A percentile compares a stretch with the other conserved stretches of the same genome.
Evolutionary conservation across 352 stramenopile genomes (phyloP).

Genomic region (Pythium sukuiense): DNA sequence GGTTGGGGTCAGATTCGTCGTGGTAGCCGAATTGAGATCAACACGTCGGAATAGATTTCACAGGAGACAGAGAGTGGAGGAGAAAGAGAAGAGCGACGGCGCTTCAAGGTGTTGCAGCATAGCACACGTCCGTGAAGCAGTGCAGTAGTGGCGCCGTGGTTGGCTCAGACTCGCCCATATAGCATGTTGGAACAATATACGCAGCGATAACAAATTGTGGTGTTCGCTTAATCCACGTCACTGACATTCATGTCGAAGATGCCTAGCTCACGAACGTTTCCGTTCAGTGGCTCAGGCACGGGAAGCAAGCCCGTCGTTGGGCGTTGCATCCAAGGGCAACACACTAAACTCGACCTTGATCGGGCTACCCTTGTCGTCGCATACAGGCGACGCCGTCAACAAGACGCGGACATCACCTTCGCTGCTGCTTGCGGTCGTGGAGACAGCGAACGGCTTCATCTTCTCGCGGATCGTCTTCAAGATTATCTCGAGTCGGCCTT

Average conservation of each 20-base stretch:
- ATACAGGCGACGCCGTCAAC: background rate
- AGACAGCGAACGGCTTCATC: background rate
- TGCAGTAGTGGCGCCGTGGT: slow-evolving; percentile 2
- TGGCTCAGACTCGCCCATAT: slow-evolving; percentile 15
- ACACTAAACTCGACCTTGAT: background rate
- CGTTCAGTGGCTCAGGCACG: background rate
- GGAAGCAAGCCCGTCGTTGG: background rate
- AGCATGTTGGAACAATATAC: slow-evolving; percentile 31
- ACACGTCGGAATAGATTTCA: slow-evolving; percentile 81
- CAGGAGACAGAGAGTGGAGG: slow-evolving; percentile 6
- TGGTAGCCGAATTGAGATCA: slow-evolving; percentile 94
- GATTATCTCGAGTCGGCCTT: background rate
- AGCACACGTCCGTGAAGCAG: background rate
- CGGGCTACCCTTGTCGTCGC: background rate
- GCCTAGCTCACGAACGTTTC: background rate
- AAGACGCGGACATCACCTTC: background rate
- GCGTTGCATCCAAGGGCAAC: background rate
- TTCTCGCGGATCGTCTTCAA: background rate
- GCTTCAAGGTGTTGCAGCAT: background rate
- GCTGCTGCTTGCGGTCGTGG: background rate
- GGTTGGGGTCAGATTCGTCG: slow-evolving; percentile 99
- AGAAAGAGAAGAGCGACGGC: background rate
- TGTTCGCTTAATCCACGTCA: background rate
- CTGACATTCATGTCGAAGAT: no score
- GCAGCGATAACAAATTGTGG: slow-evolving; percentile 10